phyloP scores from a whole-genome alignment of 306 rosid species.

The Fragaria vesca region DNA sequence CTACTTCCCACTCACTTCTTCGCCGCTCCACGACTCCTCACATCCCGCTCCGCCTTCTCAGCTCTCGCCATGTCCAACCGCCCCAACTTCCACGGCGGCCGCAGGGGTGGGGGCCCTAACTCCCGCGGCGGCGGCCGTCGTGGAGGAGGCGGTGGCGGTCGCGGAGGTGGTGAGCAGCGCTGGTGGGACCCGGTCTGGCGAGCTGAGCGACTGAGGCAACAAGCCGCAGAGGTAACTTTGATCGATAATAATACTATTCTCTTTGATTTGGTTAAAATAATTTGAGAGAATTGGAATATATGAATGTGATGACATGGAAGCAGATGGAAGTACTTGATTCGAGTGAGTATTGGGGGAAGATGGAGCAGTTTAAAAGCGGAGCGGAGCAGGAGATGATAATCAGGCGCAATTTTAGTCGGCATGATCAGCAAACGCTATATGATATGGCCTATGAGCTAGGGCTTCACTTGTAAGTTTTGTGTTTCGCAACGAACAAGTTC shows the following conservation, averaged over 20 bases:
- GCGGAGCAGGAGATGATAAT: conserved; percentile 74
- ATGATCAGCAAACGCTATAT: conserved; percentile 71
- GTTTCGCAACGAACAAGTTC: neutral
- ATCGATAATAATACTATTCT: neutral
- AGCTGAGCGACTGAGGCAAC: conserved; percentile 78
- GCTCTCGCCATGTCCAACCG: conserved; percentile 59
- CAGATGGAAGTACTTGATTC: conserved; percentile 79
- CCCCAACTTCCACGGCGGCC: conserved; percentile 73
- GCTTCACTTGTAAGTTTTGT: conserved; percentile 70
- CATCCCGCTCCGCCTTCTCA: conserved; percentile 27
- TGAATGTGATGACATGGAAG: neutral
- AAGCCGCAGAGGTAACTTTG: conserved; percentile 56
- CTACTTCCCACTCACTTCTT: neutral
- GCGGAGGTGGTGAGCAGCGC: conserved; percentile 64
- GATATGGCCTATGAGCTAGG: conserved; percentile 75
- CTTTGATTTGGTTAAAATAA: neutral
- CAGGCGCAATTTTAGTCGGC: conserved; percentile 58
- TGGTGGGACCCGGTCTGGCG: conserved; percentile 99
- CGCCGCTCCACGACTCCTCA: conserved; percentile 21
- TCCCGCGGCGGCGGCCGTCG: conserved; percentile 39
- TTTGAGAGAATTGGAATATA: conserved; percentile 53
- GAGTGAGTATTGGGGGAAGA: conserved; percentile 81
- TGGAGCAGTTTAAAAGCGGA: conserved; percentile 71
- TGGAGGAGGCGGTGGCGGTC: conserved; percentile 42
- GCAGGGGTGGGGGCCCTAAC: conserved; percentile 47